A percentile compares a stretch with the other conserved stretches of the same genome.
These are phyloP conservation scores for Malus hybrid DNA, from an alignment of 331 rosid species.

Conservation along the genomic window DNA sequence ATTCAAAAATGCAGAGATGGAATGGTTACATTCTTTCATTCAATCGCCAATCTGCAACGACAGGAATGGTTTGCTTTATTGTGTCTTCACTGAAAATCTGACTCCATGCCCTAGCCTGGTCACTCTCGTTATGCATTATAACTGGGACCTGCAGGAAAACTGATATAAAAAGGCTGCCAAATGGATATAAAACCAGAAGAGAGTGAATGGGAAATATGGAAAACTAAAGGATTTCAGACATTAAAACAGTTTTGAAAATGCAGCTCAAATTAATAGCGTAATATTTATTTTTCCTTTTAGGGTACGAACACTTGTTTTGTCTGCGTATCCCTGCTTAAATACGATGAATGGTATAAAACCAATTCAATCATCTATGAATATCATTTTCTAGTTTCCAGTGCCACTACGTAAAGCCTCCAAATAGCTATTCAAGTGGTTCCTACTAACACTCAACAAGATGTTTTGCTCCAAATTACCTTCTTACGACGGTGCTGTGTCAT, in stretches of 20 bases:
- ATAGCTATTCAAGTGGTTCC: neutral
- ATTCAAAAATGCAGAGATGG: conserved; percentile 6
- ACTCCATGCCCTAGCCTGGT: conserved; percentile 83
- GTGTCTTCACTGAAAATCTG: conserved; percentile 90
- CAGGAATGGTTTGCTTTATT: conserved; percentile 88
- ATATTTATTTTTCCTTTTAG: neutral
- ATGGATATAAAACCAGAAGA: neutral
- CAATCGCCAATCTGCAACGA: conserved; percentile 76
- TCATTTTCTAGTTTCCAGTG: neutral
- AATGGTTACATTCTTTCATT: conserved; percentile 90
- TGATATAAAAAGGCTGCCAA: conserved; percentile 10
- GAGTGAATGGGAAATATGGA: neutral
- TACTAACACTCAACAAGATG: neutral
- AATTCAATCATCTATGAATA: neutral
- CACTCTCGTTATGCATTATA: conserved; percentile 73
- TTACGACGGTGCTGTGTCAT: conserved; percentile 95
- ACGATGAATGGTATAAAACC: neutral
- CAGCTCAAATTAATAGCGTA: neutral
- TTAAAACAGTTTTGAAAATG: neutral
- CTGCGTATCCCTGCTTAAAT: neutral
- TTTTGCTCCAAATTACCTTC: conserved; percentile 46
- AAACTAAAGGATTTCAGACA: neutral
- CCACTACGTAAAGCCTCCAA: neutral
- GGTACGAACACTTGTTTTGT: neutral
- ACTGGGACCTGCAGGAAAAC: conserved; percentile 64